Evolutionary conservation across 495 filamentous ascomycete genomes (phyloP).

Genomic region (Podospora didyma): DNA sequence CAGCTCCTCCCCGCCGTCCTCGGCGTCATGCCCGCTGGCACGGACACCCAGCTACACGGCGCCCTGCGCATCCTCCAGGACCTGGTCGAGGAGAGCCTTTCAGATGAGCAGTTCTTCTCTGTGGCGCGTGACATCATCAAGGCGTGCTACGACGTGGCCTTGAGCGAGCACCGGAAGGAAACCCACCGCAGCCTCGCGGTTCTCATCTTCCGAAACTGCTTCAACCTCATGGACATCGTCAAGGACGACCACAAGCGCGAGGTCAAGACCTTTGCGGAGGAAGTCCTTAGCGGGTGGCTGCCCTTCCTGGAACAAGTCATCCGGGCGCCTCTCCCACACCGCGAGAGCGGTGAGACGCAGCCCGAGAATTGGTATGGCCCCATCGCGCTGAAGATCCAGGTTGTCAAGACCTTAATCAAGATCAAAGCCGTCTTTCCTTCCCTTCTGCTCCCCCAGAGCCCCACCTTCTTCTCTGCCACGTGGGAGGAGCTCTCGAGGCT

Average conservation of each 20-base stretch:
- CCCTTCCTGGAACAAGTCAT: slow-evolving; percentile 78
- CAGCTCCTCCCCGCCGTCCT: slow-evolving; percentile 76
- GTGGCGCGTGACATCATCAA: slow-evolving; percentile 80
- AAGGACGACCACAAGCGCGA: slow-evolving; percentile 82
- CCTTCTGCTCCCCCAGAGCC: slow-evolving; percentile 74
- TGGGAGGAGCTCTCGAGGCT: slow-evolving; percentile 81
- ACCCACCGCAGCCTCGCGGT: slow-evolving; percentile 78
- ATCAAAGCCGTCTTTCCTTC: slow-evolving; percentile 78
- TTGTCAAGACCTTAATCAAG: slow-evolving; percentile 89
- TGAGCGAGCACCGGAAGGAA: slow-evolving; percentile 66
- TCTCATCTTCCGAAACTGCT: slow-evolving; percentile 81
- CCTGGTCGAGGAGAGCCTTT: slow-evolving; percentile 87
- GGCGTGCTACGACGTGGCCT: slow-evolving; percentile 75
- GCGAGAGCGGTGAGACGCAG: slow-evolving; percentile 30
- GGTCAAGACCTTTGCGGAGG: slow-evolving; percentile 84
- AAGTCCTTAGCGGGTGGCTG: slow-evolving; percentile 75
- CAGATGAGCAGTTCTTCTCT: slow-evolving; percentile 88
- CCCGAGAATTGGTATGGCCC: slow-evolving; percentile 66
- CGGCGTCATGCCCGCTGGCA: slow-evolving; percentile 66
- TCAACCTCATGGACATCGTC: slow-evolving; percentile 93
- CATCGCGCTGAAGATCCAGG: slow-evolving; percentile 82
- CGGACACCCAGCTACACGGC: slow-evolving; percentile 77
- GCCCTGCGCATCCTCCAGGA: slow-evolving; percentile 83
- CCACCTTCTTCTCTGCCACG: slow-evolving; percentile 72
- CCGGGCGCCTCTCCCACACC: slow-evolving; percentile 63